phyloP scores from a whole-genome alignment of 2,329 filamentous ascomycete species.

The Thyridium curvatum region DNA sequence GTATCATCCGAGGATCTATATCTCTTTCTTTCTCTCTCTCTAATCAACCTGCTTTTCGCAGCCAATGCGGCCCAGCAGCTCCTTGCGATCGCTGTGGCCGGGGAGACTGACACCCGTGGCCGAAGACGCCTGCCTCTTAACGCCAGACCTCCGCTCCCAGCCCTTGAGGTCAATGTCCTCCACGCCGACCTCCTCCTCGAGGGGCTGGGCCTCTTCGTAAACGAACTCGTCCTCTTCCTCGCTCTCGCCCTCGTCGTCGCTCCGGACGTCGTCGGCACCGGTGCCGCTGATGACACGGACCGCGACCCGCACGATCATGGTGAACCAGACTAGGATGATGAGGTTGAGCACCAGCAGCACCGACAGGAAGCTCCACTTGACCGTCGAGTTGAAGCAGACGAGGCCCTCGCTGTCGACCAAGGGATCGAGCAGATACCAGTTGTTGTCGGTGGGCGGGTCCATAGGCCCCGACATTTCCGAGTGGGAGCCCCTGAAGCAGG shows the following conservation, averaged over 20 bases:
- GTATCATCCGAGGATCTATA: neutral
- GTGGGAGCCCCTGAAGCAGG: constrained; percentile 62
- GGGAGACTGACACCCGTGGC: constrained; percentile 59
- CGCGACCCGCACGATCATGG: constrained; percentile 79
- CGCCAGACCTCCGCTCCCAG: constrained; percentile 51
- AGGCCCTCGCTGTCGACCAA: constrained; percentile 65
- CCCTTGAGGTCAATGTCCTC: constrained; percentile 62
- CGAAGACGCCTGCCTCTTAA: constrained; percentile 44
- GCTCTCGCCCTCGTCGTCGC: constrained; percentile 74
- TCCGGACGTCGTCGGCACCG: constrained; percentile 77
- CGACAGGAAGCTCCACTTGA: constrained; percentile 72
- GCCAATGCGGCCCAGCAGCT: constrained; percentile 73
- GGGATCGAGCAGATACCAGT: constrained; percentile 65
- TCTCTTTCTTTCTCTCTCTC: no score
- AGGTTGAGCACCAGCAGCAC: constrained; percentile 72
- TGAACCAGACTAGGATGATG: constrained; percentile 80
- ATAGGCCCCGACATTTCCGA: constrained; percentile 42
- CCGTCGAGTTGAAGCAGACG: constrained; percentile 71
- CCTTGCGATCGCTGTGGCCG: constrained; percentile 71
- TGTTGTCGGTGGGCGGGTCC: constrained; percentile 39
- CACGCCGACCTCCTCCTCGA: constrained; percentile 72
- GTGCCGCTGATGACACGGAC: constrained; percentile 71
- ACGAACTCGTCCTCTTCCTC: constrained; percentile 48
- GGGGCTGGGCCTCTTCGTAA: constrained; percentile 47
- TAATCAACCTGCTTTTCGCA: constrained; percentile 68